Evolutionary conservation across 331 rosid species (phyloP).

Genomic region (Prunus yedoensis): DNA sequence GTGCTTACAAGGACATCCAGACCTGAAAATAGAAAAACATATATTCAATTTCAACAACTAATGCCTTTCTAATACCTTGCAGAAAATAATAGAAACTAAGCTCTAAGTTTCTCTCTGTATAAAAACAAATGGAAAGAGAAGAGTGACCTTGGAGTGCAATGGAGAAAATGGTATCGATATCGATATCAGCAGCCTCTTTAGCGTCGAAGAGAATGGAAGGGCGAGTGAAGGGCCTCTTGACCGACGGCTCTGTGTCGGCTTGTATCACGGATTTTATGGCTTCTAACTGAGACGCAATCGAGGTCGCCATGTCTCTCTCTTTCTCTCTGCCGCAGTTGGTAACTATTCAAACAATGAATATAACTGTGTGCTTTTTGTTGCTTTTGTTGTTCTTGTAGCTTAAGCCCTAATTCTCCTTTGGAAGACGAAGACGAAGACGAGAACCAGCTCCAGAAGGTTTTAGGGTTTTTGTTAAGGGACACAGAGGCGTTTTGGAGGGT

Average conservation of each 20-base stretch:
- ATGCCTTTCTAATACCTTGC: not conserved
- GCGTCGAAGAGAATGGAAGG: conserved; percentile 79
- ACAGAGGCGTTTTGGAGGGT: too few species aligned
- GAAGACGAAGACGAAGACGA: too few species aligned
- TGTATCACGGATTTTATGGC: conserved; percentile 51
- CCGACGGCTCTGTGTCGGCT: conserved; percentile 52
- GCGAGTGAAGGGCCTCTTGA: conserved; percentile 71
- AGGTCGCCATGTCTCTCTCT: conserved; percentile 52
- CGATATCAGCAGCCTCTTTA: conserved; percentile 80
- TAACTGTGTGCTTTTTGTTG: not conserved
- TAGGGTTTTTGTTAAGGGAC: too few species aligned
- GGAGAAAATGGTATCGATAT: conserved; percentile 50
- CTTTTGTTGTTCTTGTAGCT: too few species aligned
- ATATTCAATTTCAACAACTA: not conserved
- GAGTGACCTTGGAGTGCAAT: conserved; percentile 57
- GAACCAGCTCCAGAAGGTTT: too few species aligned
- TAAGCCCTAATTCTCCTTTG: too few species aligned
- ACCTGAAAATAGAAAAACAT: conserved; percentile 44
- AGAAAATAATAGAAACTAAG: not conserved
- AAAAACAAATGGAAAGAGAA: conserved; percentile 1
- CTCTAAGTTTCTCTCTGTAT: not conserved
- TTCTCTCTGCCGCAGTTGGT: not conserved
- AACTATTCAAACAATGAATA: not conserved
- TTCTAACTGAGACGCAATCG: conserved; percentile 68
- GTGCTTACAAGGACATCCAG: conserved; percentile 61